These are phyloP conservation scores for Bacidia gigantensis DNA, from an alignment of 495 filamentous ascomycete species.

Conservation along the genomic window DNA sequence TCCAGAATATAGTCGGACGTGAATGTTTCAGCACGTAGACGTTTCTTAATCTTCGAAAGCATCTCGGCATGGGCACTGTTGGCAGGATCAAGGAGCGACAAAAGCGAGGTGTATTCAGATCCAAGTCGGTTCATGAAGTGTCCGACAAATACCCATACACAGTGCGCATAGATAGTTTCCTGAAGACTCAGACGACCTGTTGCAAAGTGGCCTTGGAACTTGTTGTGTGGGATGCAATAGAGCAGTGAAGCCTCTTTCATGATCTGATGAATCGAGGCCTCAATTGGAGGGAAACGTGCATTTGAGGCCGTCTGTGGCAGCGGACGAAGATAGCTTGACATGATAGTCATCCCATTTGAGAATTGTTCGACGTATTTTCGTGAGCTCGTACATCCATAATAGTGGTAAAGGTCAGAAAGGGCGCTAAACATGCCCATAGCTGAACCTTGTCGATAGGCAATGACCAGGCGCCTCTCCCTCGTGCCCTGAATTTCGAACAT, in stretches of 20 bases:
- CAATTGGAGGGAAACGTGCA: constrained; percentile 59
- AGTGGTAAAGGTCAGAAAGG: constrained; percentile 91
- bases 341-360: constrained; percentile 92
- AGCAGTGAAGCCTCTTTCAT: constrained; percentile 95
- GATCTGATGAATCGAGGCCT: constrained; percentile 94
- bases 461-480: constrained; percentile 80
- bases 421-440: constrained; percentile 92
- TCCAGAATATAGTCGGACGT: constrained; percentile 95
- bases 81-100: constrained; percentile 64
- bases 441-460: constrained; percentile 85
- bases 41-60: constrained; percentile 88
- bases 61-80: constrained; percentile 79
- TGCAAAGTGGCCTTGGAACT: constrained; percentile 79
- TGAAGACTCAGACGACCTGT: constrained; percentile 83
- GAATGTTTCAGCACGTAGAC: constrained; percentile 90
- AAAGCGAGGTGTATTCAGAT: constrained; percentile 77
- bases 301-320: constrained; percentile 35
- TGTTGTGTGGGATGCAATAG: constrained; percentile 96
- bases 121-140: constrained; percentile 95
- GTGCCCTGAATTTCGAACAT: constrained; percentile 89
- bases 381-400: constrained; percentile 91
- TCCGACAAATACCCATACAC: constrained; percentile 91
- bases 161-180: constrained; percentile 94
- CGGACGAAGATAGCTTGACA: constrained; percentile 84
- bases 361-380: constrained; percentile 98